phyloP scores from a whole-genome alignment of 192 early-diverging fungal species.

The Backusella morwellensis region DNA sequence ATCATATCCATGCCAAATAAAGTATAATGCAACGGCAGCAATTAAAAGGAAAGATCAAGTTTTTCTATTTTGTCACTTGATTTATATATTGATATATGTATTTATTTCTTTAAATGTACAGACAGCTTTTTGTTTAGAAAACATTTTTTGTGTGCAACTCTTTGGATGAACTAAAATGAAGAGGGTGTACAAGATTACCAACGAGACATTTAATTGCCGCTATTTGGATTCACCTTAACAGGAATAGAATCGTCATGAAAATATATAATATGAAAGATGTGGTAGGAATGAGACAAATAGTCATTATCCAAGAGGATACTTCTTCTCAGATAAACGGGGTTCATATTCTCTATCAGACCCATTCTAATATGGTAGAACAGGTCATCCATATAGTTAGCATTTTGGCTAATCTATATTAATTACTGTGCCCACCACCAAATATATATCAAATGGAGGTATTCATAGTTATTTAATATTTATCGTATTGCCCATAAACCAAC shows the following conservation, averaged over 20 bases:
- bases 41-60: not conserved
- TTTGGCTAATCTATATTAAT: no score
- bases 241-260: not conserved
- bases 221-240: not conserved
- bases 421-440: no score
- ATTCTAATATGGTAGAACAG: no score
- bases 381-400: no score
- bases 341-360: no score
- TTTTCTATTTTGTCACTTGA: not conserved
- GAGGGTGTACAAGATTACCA: not conserved
- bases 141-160: no score
- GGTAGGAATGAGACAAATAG: not conserved
- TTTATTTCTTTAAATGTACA: not conserved
- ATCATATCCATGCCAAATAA: not conserved
- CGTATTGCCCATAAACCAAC: no score
- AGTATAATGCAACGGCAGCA: not conserved
- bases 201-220: not conserved
- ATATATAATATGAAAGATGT: not conserved
- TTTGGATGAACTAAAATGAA: not conserved
- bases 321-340: no score
- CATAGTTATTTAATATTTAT: no score
- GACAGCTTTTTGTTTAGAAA: not conserved
- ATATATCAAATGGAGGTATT: no score
- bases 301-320: not conserved
- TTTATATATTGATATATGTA: not conserved